Evolutionary conservation across 2,329 filamentous ascomycete genomes (phyloP).

Genomic region (Erysiphe pulchra): DNA sequence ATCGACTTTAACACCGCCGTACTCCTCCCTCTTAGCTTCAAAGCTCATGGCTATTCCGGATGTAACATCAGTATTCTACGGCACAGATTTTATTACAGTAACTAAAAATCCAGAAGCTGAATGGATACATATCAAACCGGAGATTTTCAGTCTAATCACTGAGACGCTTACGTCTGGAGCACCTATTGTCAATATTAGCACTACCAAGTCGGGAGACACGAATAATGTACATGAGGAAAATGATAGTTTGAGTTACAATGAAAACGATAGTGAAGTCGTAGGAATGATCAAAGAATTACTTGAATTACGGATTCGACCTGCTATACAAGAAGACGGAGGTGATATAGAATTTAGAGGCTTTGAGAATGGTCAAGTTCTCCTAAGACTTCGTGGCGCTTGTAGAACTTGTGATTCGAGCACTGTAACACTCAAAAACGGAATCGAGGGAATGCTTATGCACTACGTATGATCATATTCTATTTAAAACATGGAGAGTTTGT

Average conservation of each 20-base stretch:
- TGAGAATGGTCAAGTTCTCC: slow-evolving; percentile 53
- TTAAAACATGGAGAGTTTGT: not conserved
- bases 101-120: slow-evolving; percentile 71
- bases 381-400: slow-evolving; percentile 82
- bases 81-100: slow-evolving; percentile 85
- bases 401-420: slow-evolving; percentile 92
- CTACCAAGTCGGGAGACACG: slow-evolving; percentile 28
- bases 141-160: slow-evolving; percentile 85
- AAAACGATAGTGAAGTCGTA: slow-evolving; percentile 81
- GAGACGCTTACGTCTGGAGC: slow-evolving; percentile 72
- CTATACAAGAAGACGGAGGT: slow-evolving; percentile 92
- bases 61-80: slow-evolving; percentile 86
- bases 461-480: slow-evolving; percentile 35
- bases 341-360: slow-evolving; percentile 94
- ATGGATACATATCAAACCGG: slow-evolving; percentile 87
- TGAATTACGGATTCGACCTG: slow-evolving; percentile 79
- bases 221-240: slow-evolving; percentile 23
- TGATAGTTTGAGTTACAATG: slow-evolving; percentile 59
- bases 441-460: slow-evolving; percentile 96
- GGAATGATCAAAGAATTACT: slow-evolving; percentile 97
- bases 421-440: slow-evolving; percentile 88
- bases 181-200: slow-evolving; percentile 47
- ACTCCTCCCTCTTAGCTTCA: slow-evolving; percentile 76
- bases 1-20: slow-evolving; percentile 63
- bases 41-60: slow-evolving; percentile 84